Evolutionary conservation across 495 filamentous ascomycete species (phyloP).

Genomic region (Saxophila tyrrhenica): DNA sequence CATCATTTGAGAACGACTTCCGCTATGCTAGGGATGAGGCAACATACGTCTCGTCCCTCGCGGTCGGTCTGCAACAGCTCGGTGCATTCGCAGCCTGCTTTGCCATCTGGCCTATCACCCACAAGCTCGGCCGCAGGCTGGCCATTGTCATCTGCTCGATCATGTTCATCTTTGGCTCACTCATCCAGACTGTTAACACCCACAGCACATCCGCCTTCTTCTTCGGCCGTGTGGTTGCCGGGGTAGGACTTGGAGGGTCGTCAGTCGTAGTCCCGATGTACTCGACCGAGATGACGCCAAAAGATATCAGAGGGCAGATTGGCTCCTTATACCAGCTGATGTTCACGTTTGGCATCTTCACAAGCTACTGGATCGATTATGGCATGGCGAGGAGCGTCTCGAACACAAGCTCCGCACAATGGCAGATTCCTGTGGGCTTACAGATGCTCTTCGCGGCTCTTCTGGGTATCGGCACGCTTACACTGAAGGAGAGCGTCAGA

Average conservation of each 20-base stretch:
- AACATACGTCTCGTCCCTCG: slow-evolving; percentile 10
- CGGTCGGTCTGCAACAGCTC: slow-evolving; percentile 18
- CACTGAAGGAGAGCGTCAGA: slow-evolving; percentile 16
- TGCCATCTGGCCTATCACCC: slow-evolving; percentile 14
- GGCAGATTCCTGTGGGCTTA: slow-evolving; percentile 22
- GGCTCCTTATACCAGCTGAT: slow-evolving; percentile 23
- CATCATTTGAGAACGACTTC: slow-evolving; percentile 16
- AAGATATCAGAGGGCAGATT: slow-evolving; percentile 20
- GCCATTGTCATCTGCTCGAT: slow-evolving; percentile 17
- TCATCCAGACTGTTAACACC: slow-evolving; percentile 28
- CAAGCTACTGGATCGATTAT: slow-evolving; percentile 13
- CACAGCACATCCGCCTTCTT: slow-evolving; percentile 22
- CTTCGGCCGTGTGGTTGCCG: slow-evolving; percentile 22
- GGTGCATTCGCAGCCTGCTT: slow-evolving; percentile 19
- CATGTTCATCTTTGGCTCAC: slow-evolving; percentile 21
- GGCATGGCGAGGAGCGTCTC: slow-evolving; percentile 11
- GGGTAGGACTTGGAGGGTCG: slow-evolving; percentile 18
- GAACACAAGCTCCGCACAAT: slow-evolving; percentile 9
- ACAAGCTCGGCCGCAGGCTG: slow-evolving; percentile 14
- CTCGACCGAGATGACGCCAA: slow-evolving; percentile 18
- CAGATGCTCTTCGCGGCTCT: slow-evolving; percentile 20
- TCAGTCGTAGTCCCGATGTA: slow-evolving; percentile 18
- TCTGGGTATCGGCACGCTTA: slow-evolving; percentile 17
- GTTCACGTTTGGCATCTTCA: slow-evolving; percentile 18
- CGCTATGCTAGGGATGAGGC: slow-evolving; percentile 1